Percentiles rank a stretch among this genome's conserved stretches.
phyloP scores from a whole-genome alignment of 495 filamentous ascomycete genomes.

The Delitschia confertaspora region DNA sequence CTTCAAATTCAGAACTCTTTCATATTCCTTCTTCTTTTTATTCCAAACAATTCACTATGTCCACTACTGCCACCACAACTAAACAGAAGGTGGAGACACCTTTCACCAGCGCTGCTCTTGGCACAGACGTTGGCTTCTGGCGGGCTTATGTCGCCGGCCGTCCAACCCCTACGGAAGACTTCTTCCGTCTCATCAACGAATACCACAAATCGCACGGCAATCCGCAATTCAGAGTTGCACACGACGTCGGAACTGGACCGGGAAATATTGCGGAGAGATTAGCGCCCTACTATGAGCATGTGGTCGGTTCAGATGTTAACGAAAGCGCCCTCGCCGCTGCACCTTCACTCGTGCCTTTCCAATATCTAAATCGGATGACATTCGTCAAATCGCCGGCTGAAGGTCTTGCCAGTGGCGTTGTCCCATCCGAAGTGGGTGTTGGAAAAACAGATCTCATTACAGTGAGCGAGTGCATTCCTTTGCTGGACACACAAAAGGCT shows the following conservation, averaged over 20 bases:
- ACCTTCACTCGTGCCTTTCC: background rate
- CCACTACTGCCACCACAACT: too few relatives aligned
- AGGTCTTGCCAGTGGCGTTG: background rate
- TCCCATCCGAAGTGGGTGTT: background rate
- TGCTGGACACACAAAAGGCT: conserved; percentile 6
- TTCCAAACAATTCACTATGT: too few relatives aligned
- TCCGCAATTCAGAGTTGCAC: background rate
- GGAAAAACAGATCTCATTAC: conserved; percentile 13
- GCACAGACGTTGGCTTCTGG: conserved; percentile 8
- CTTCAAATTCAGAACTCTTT: too few relatives aligned
- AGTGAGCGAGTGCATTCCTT: conserved; percentile 9
- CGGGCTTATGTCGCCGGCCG: conserved; percentile 4
- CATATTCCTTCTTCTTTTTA: conserved; percentile 43
- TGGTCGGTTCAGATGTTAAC: conserved; percentile 7
- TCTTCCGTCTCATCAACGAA: conserved; percentile 10
- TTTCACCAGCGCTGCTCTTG: conserved; percentile 7
- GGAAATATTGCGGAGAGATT: conserved; percentile 8
- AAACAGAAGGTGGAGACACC: conserved; percentile 27
- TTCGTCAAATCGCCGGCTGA: conserved; percentile 3
- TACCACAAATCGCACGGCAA: conserved; percentile 7
- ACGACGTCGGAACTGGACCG: conserved; percentile 12
- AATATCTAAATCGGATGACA: conserved; percentile 2
- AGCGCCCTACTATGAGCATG: conserved; percentile 5
- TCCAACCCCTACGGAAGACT: conserved; percentile 2
- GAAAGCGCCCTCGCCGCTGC: conserved; percentile 2